Percentiles rank a stretch among this genome's conserved stretches.
phyloP scores from a whole-genome alignment of 2,329 filamentous ascomycete species.

The Nemania sp. region DNA sequence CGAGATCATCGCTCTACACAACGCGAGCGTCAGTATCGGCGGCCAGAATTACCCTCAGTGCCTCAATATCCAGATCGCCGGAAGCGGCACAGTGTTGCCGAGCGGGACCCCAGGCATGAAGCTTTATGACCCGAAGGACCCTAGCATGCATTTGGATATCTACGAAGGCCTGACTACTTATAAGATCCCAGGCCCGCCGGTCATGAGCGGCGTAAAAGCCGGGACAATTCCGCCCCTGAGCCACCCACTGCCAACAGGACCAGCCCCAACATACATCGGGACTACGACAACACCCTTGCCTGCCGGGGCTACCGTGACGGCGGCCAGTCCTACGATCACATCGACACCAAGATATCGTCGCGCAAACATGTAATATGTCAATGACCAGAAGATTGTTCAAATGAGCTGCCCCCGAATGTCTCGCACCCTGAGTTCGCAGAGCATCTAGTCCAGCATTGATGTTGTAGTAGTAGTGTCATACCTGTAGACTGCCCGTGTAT shows the following conservation, averaged over 20 bases:
- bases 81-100: conserved; percentile 43
- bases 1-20: conserved; percentile 56
- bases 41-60: conserved; percentile 59
- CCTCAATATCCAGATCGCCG: conserved; percentile 60
- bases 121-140: conserved; percentile 33
- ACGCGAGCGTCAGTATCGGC: conserved; percentile 45
- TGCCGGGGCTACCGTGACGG: conserved; percentile 1
- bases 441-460: too few relatives aligned
- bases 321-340: background rate
- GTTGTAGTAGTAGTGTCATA: too few relatives aligned
- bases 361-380: too few relatives aligned
- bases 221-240: conserved; percentile 24
- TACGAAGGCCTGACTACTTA: conserved; percentile 30
- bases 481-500: too few relatives aligned
- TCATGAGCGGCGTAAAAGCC: conserved; percentile 22
- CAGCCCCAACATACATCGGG: conserved; percentile 25
- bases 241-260: conserved; percentile 32
- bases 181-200: conserved; percentile 34
- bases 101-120: conserved; percentile 30
- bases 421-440: too few relatives aligned
- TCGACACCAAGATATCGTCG: background rate
- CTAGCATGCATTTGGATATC: conserved; percentile 35
- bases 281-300: conserved; percentile 14
- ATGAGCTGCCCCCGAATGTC: too few relatives aligned
- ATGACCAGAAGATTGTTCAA: too few relatives aligned